Conservation (phyloP, 2,329 filamentous ascomycete genomes). For the Trematosphaeria pertusa region DNA sequence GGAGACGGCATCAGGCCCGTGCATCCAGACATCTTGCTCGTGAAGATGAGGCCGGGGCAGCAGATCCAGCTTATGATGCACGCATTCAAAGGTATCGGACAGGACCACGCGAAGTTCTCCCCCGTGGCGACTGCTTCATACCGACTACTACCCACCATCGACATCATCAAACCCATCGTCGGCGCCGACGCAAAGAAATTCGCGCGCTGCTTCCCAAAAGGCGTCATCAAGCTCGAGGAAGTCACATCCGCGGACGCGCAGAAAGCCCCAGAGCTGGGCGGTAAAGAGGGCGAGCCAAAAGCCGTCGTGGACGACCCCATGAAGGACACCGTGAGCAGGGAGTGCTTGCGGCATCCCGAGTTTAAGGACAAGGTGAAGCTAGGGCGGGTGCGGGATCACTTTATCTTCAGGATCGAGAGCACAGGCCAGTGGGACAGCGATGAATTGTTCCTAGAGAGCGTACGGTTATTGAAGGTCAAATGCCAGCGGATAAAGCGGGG, state of each 20-base stretch:
- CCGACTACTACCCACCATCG: slow-evolving; percentile 86
- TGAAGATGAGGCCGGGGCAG: slow-evolving; percentile 92
- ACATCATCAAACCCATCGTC: slow-evolving; percentile 81
- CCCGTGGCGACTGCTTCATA: slow-evolving; percentile 95
- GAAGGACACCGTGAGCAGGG: slow-evolving; percentile 93
- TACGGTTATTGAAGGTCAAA: slow-evolving; percentile 86
- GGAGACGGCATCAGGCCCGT: slow-evolving; percentile 75
- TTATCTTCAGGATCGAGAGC: slow-evolving; percentile 96
- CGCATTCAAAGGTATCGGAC: slow-evolving; percentile 91
- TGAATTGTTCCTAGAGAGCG: slow-evolving; percentile 87
- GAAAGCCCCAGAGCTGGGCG: slow-evolving; percentile 69
- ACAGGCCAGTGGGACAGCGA: slow-evolving; percentile 95
- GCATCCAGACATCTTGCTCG: slow-evolving; percentile 92
- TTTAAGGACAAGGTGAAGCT: slow-evolving; percentile 96
- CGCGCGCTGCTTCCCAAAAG: slow-evolving; percentile 82
- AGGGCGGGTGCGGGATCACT: slow-evolving; percentile 89
- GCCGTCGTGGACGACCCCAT: slow-evolving; percentile 88
- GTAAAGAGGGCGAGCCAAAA: slow-evolving; percentile 79
- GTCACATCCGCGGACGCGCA: slow-evolving; percentile 72
- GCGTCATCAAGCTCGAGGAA: slow-evolving; percentile 82
- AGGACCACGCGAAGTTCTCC: slow-evolving; percentile 96
- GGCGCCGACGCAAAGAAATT: slow-evolving; percentile 91
- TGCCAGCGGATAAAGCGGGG: slow-evolving; percentile 76
- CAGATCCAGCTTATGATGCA: slow-evolving; percentile 86
- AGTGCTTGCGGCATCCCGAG: slow-evolving; percentile 88